A percentile compares a stretch with the other conserved stretches of the same genome.
phyloP scores from a whole-genome alignment of 208 protist genomes.

The Crithidia sp. region DNA sequence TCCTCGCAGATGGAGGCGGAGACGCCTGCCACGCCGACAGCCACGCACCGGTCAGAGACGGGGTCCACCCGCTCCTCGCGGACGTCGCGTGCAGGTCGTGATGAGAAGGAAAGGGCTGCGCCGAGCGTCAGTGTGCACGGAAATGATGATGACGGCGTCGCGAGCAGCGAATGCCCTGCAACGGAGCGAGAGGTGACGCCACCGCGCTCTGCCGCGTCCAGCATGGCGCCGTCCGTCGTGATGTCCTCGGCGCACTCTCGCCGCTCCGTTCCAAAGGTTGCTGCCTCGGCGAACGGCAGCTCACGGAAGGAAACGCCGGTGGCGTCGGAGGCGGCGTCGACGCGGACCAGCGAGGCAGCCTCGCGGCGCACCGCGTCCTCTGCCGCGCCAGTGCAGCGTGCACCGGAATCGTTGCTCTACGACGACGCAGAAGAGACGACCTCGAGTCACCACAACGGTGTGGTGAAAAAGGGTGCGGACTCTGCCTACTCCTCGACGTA shows the following conservation, averaged over 20 bases:
- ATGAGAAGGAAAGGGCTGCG: too few relatives aligned
- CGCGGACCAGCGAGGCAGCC: not conserved
- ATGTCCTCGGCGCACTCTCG: constrained; percentile 3
- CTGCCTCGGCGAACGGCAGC: not conserved
- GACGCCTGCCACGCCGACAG: too few relatives aligned
- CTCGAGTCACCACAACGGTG: not conserved
- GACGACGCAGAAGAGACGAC: not conserved
- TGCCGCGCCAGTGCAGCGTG: not conserved
- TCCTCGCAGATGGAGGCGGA: too few relatives aligned
- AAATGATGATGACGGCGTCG: not conserved
- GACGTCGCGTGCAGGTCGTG: too few relatives aligned
- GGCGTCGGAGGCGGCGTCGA: not conserved
- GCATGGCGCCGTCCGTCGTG: not conserved
- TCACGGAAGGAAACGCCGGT: not conserved
- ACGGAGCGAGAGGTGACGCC: not conserved
- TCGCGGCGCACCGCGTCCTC: not conserved
- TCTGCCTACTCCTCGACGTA: constrained; percentile 10
- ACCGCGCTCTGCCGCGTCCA: not conserved
- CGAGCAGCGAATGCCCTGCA: not conserved
- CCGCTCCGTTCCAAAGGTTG: not conserved
- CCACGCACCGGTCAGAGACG: too few relatives aligned
- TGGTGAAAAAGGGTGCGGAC: not conserved
- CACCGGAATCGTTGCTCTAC: constrained; percentile 8
- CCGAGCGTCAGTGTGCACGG: too few relatives aligned
- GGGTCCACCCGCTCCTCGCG: too few relatives aligned